Evolutionary conservation across 768 basidiomycete species (phyloP), one percentile per base, ranked within the genome.

Genomic region (Mycena pura): DNA sequence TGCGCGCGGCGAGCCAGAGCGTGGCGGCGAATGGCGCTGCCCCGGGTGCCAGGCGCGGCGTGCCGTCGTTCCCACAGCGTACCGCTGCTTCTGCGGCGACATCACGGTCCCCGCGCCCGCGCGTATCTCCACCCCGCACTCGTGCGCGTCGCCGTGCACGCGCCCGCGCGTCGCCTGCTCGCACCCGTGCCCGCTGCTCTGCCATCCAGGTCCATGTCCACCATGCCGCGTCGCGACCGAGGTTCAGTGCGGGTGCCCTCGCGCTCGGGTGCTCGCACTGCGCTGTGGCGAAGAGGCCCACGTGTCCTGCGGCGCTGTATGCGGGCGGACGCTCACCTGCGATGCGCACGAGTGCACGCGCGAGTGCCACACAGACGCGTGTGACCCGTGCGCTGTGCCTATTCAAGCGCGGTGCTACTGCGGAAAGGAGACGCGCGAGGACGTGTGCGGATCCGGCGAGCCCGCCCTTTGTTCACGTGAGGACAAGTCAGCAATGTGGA

Each of bases 181-280:
- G 0, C 96, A 98, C 70, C 80, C 93, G 0, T 99, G 96, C 72
- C 86, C 95, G 0, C 71, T 95, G 14, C 78, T 80, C 14, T 99
- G 96, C 69, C 96, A 98, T 72, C 96, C 97, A 0, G 97, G 96
- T 0, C 97, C 96, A 0, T 99, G 97, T 76, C 96, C 96, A 0
- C 95, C 95, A 0, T 99, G 97, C 70, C 85, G 87, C 62, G 84
- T 96, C 11, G 92, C 90, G 6, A 86, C 91, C 0, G 83, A 85
- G 40, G 75, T 87, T n/a, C 77, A 82, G 2, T 99, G 97, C 71
- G 88, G 92, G 49, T 98, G 95, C 64, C 80, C 80, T n/a, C 83
- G 84, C 45, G 82, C 85, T 60, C 80, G 84, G 31, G 73, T 77
- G 2, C 77, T 91, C 45, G 80, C 84, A 0, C 81, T 88, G 63